These are phyloP conservation scores for Dioscorea cayenensis DNA, from an alignment of 116 monocot genomes.

Conservation along the genomic window DNA sequence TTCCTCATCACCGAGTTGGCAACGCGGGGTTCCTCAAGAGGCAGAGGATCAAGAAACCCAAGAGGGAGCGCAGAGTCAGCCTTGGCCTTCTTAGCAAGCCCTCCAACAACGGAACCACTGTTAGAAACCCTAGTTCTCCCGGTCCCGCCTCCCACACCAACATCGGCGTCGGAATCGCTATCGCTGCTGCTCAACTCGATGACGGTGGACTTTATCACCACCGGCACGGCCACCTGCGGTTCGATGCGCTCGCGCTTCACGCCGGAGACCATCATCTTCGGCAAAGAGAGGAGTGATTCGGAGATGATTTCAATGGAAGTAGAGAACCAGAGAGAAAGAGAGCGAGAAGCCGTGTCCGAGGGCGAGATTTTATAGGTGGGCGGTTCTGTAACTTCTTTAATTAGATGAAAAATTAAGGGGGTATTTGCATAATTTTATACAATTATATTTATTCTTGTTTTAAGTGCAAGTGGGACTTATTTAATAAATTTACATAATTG, in stretches of 20 bases:
- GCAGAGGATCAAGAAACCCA: conserved; percentile 24
- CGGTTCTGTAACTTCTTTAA: too few species aligned
- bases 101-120: background rate
- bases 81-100: background rate
- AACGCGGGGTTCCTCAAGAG: background rate
- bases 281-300: too few species aligned
- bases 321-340: too few species aligned
- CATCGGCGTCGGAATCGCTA: conserved; percentile 29
- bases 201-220: background rate
- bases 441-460: too few species aligned
- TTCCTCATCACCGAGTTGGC: background rate
- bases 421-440: too few species aligned
- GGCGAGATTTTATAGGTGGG: too few species aligned
- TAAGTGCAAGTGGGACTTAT: too few species aligned
- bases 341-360: too few species aligned
- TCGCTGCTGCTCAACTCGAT: conserved; percentile 53
- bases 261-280: too few species aligned
- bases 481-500: too few species aligned
- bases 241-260: background rate
- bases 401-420: too few species aligned
- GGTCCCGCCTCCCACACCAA: background rate
- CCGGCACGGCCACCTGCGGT: background rate
- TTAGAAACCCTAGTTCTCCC: background rate
- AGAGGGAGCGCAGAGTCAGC: background rate
- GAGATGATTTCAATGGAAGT: too few species aligned